Percentiles rank a stretch among this genome's conserved stretches.
phyloP scores from a whole-genome alignment of 2,329 filamentous ascomycete species.

The Epichloe uncinata region DNA sequence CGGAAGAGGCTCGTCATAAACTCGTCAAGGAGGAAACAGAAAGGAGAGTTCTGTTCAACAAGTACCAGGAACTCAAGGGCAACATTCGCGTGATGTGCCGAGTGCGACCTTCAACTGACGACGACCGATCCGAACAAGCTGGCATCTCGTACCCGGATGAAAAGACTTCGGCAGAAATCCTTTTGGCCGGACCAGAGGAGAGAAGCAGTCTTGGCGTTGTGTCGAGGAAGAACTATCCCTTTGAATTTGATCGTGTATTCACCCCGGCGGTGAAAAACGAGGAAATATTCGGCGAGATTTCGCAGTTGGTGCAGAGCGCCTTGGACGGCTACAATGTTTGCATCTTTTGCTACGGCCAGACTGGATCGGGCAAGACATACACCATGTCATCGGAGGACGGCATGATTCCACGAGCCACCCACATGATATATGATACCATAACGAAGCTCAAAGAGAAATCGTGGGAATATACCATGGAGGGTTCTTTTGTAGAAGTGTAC shows the following conservation, averaged over 20 bases:
- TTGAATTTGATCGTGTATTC: constrained; percentile 91
- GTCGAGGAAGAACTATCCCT: constrained; percentile 66
- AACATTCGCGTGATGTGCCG: constrained; percentile 98
- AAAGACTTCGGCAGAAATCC: constrained; percentile 78
- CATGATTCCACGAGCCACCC: constrained; percentile 88
- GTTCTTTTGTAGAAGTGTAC: constrained; percentile 94
- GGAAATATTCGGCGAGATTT: constrained; percentile 91
- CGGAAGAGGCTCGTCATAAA: constrained; percentile 62
- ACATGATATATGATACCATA: constrained; percentile 87
- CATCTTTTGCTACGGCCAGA: constrained; percentile 98
- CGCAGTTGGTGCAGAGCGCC: constrained; percentile 89
- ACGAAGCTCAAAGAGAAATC: constrained; percentile 76
- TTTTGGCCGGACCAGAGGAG: constrained; percentile 71
- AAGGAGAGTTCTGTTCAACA: constrained; percentile 86
- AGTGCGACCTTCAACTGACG: constrained; percentile 60
- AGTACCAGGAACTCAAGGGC: constrained; percentile 93
- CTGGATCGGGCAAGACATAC: constrained; percentile 89
- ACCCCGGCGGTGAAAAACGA: constrained; percentile 62
- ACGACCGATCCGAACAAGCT: constrained; percentile 50
- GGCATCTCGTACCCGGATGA: constrained; percentile 69
- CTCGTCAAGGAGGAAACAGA: constrained; percentile 84
- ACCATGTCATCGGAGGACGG: constrained; percentile 88
- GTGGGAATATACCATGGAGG: constrained; percentile 90
- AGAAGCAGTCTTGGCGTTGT: constrained; percentile 66
- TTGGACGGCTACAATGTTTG: constrained; percentile 97